Percentiles rank a stretch among this genome's conserved stretches.
These are phyloP conservation scores for Apiosordaria backusii DNA, from an alignment of 495 filamentous ascomycete genomes.

Conservation along the genomic window DNA sequence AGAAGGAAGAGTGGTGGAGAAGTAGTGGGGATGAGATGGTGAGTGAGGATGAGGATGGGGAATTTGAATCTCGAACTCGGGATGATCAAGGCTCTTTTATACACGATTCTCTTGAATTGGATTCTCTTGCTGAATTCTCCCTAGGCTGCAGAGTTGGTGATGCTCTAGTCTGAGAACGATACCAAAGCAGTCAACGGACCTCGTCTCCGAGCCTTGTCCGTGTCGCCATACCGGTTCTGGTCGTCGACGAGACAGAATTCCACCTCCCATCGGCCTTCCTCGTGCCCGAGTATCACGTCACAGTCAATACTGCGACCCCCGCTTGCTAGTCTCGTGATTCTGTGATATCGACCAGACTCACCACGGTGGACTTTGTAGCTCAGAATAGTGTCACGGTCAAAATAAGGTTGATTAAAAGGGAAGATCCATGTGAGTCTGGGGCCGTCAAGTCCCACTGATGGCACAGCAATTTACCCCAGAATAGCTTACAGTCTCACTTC, in stretches of 20 bases:
- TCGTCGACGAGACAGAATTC: not conserved
- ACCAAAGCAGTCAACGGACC: not conserved
- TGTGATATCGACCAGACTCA: not conserved
- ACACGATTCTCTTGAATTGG: not conserved
- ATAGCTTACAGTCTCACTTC: not conserved
- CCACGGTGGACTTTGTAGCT: not conserved
- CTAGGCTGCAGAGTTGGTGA: not conserved
- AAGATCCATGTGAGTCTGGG: constrained; percentile 4
- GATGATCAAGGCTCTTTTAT: constrained; percentile 9
- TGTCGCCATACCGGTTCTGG: constrained; percentile 4
- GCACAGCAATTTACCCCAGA: constrained; percentile 7
- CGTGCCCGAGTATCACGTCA: constrained; percentile 7
- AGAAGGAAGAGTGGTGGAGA: not conserved
- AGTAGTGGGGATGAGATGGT: not conserved
- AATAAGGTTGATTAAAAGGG: constrained; percentile 11
- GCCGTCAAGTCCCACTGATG: not conserved
- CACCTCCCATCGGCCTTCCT: not conserved
- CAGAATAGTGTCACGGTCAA: constrained; percentile 3
- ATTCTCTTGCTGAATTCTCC: not conserved
- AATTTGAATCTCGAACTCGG: not conserved
- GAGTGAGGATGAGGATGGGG: constrained; percentile 2
- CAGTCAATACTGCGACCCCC: constrained; percentile 14
- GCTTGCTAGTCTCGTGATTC: constrained; percentile 1
- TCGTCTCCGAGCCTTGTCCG: constrained; percentile 1
- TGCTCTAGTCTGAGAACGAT: not conserved